Evolutionary conservation across 2,329 filamentous ascomycete species (phyloP), one percentile per base, ranked within the genome.

Genomic region (Fusarium fujikuroi): DNA sequence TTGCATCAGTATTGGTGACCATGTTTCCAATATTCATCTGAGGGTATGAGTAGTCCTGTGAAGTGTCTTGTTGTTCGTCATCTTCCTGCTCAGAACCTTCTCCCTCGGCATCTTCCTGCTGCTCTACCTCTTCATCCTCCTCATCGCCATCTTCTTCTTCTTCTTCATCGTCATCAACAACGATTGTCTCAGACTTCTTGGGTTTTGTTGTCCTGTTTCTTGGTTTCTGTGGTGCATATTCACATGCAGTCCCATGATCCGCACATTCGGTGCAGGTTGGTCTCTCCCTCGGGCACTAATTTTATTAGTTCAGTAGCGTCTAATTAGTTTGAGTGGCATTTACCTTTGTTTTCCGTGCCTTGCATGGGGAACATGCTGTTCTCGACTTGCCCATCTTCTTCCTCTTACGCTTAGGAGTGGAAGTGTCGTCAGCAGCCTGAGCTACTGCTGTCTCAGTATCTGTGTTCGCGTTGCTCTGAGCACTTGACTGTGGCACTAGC

Each of bases 181-280:
- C 52, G 18, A 72, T 56, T 16, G 60, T 34, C 21, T 71, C 70
- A 9, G 61, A 71, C 10, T 71, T 34, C 34, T 74, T 73, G 21
- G 46, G 6, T 8, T 69, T 28, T 23, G 73, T 75, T 56, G 77
- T 78, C 39, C 34, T 74, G 34, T 76, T 77, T 54, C 75, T 77
- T 23, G 61, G 75, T 43, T 78, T 81, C 18, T 78, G 76, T n/a
- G 79, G 72, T 28, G 84, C 78, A 70, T 85, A 87, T 53, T 83
- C 77, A 66, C 85, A 87, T 12, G 70, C 66, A 9, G 76, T 63
- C 1, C 79, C 80, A 9, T 75, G 63, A 11, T 75, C 70, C 28
- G 79, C 60, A 32, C 85, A 87, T 42, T 80, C 79, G 11, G 76
- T 76, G 67, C 85, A 87, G 3, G 74, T 74, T 8, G 85, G 85